A percentile compares a stretch with the other conserved stretches of the same genome.
Conservation (phyloP, 163 green algal species). For the Chloromonas sp. region DNA sequence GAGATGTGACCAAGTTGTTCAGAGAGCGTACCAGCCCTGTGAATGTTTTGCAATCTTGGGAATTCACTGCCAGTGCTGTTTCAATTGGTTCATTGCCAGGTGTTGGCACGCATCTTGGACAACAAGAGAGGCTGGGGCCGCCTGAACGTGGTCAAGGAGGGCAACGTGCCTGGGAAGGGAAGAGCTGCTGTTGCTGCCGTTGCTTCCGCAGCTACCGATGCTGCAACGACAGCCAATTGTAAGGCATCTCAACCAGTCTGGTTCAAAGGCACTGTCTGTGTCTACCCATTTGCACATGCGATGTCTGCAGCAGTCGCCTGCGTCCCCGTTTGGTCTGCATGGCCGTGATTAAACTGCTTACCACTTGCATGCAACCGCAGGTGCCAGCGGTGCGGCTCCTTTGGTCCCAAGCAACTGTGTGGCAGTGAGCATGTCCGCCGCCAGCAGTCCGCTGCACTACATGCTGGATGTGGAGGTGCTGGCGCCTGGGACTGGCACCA, state of each 20-base stretch:
- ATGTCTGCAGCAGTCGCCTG: background rate
- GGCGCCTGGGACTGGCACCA: background rate
- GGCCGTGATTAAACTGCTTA: too few relatives aligned
- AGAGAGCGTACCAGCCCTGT: too few relatives aligned
- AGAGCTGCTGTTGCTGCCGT: background rate
- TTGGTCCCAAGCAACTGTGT: too few relatives aligned
- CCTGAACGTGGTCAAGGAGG: conserved; percentile 7
- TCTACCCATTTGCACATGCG: background rate
- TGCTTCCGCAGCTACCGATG: background rate
- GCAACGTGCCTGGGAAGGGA: background rate
- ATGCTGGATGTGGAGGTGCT: conserved; percentile 1
- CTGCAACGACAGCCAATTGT: background rate
- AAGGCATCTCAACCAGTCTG: background rate
- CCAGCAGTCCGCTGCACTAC: conserved; percentile 7
- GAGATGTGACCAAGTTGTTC: too few relatives aligned
- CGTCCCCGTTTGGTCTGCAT: too few relatives aligned
- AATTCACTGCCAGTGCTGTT: too few relatives aligned
- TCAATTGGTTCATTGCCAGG: background rate
- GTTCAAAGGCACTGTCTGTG: background rate
- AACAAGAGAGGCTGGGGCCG: conserved; percentile 26
- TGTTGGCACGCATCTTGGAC: conserved; percentile 22
- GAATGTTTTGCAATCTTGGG: too few relatives aligned
- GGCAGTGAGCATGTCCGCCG: background rate
- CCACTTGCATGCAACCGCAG: too few relatives aligned
- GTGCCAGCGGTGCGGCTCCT: too few relatives aligned